A percentile compares a stretch with the other conserved stretches of the same genome.
phyloP scores from a whole-genome alignment of 495 filamentous ascomycete genomes.

The Talaromyces stipitatus region DNA sequence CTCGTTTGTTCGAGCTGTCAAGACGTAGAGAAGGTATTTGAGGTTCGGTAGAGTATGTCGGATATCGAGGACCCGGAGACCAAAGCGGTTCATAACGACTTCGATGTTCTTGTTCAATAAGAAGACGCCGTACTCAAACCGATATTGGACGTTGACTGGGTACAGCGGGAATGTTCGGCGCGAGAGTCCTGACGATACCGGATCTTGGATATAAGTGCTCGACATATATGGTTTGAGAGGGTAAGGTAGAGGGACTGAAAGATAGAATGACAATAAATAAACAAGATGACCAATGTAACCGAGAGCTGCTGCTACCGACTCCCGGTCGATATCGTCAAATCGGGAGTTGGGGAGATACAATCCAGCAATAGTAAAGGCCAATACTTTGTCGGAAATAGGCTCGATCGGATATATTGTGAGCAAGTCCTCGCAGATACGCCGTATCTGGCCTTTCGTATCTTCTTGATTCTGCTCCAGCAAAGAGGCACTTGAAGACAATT shows the following conservation, averaged over 20 bases:
- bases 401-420: constrained; percentile 71
- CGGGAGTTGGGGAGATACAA: constrained; percentile 70
- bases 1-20: constrained; percentile 69
- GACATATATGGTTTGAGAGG: constrained; percentile 65
- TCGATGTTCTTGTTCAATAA: constrained; percentile 92
- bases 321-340: constrained; percentile 58
- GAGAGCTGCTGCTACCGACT: constrained; percentile 69
- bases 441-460: constrained; percentile 68
- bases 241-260: constrained; percentile 73
- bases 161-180: constrained; percentile 75
- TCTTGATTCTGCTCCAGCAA: constrained; percentile 49
- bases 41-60: constrained; percentile 87
- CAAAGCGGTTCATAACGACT: constrained; percentile 65
- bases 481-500: constrained; percentile 47
- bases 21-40: constrained; percentile 84
- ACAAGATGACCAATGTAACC: constrained; percentile 74
- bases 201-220: constrained; percentile 69
- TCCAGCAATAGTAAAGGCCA: constrained; percentile 71
- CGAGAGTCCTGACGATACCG: constrained; percentile 59
- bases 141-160: constrained; percentile 66
- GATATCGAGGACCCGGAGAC: constrained; percentile 73
- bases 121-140: constrained; percentile 94
- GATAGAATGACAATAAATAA: constrained; percentile 73
- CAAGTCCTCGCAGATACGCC: constrained; percentile 80
- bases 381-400: constrained; percentile 50